A percentile compares a stretch with the other conserved stretches of the same genome.
Conservation (phyloP, 768 basidiomycete species). For the Boletus rex-veris region DNA sequence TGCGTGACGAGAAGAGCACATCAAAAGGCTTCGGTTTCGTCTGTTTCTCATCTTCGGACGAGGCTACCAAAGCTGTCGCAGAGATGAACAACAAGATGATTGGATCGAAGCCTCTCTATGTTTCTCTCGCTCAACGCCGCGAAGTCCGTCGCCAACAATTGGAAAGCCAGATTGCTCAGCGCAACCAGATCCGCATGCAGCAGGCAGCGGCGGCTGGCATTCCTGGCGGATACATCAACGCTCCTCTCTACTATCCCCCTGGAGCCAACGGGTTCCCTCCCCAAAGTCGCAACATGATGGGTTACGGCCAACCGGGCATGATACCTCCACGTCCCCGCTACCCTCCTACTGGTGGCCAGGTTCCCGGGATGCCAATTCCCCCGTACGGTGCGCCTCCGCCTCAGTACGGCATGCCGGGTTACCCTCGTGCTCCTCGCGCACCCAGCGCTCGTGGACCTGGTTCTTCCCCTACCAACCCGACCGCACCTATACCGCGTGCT, state of each 20-base stretch:
- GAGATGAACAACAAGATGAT: slow-evolving; percentile 99
- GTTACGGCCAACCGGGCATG: slow-evolving; percentile 84
- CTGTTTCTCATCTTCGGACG: slow-evolving; percentile 97
- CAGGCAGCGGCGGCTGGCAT: slow-evolving; percentile 86
- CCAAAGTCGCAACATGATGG: slow-evolving; percentile 60
- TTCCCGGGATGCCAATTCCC: slow-evolving; percentile 74
- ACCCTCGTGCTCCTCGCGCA: slow-evolving; percentile 57
- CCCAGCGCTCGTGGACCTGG: slow-evolving; percentile 66
- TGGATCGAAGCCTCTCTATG: slow-evolving; percentile 96
- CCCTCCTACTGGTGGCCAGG: slow-evolving; percentile 63
- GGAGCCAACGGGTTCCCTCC: slow-evolving; percentile 76
- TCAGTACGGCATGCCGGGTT: slow-evolving; percentile 71
- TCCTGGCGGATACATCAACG: slow-evolving; percentile 48
- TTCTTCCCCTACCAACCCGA: slow-evolving; percentile 64
- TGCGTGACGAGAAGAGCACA: slow-evolving; percentile 92
- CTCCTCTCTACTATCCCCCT: slow-evolving; percentile 72
- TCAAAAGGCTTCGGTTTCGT: slow-evolving; percentile 99
- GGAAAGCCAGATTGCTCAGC: slow-evolving; percentile 97
- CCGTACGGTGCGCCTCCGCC: slow-evolving; percentile 73
- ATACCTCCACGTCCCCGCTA: slow-evolving; percentile 87
- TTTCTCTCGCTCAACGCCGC: slow-evolving; percentile 96
- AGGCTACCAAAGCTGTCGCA: slow-evolving; percentile 97
- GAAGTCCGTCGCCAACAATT: slow-evolving; percentile 98
- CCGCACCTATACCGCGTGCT: slow-evolving; percentile 60
- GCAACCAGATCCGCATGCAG: slow-evolving; percentile 92